Evolutionary conservation across 176 grass and related monocot genomes (phyloP).

Genomic region (Luzula sylvatica): DNA sequence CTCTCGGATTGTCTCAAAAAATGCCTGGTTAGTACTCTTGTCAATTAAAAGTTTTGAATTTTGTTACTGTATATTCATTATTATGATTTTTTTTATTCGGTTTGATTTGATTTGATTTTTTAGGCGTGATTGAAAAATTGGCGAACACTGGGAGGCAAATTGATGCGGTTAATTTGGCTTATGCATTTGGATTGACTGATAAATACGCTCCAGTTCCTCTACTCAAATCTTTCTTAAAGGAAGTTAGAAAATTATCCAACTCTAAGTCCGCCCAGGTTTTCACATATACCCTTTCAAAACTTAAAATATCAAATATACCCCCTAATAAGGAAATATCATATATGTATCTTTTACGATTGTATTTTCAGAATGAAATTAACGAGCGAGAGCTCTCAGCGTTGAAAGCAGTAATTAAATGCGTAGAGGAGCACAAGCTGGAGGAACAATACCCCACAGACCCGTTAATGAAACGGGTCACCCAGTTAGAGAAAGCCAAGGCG

Average conservation of each 20-base stretch:
- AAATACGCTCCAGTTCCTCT: conserved; percentile 65
- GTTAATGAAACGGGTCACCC: conserved; percentile 59
- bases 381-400: conserved; percentile 69
- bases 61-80: background rate
- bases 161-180: conserved; percentile 74
- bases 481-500: conserved; percentile 94
- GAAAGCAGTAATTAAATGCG: conserved; percentile 73
- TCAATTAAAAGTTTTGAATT: background rate
- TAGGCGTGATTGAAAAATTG: conserved; percentile 73
- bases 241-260: conserved; percentile 48
- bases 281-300: too few species aligned
- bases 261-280: conserved; percentile 61
- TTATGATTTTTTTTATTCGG: conserved; percentile 6
- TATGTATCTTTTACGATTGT: too few species aligned
- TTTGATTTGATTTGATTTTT: conserved; percentile 22
- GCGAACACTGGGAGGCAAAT: conserved; percentile 63
- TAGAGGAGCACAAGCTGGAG: conserved; percentile 91
- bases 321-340: too few species aligned
- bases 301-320: too few species aligned
- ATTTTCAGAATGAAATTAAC: conserved; percentile 69
- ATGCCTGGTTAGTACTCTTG: conserved; percentile 57
- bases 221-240: conserved; percentile 74
- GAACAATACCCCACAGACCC: conserved; percentile 62
- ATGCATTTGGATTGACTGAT: conserved; percentile 61
- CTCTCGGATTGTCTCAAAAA: conserved; percentile 73